Evolutionary conservation across 2,329 filamentous ascomycete genomes (phyloP), one percentile per base, ranked within the genome.

Genomic region (Sclerotinia sclerotiorum): DNA sequence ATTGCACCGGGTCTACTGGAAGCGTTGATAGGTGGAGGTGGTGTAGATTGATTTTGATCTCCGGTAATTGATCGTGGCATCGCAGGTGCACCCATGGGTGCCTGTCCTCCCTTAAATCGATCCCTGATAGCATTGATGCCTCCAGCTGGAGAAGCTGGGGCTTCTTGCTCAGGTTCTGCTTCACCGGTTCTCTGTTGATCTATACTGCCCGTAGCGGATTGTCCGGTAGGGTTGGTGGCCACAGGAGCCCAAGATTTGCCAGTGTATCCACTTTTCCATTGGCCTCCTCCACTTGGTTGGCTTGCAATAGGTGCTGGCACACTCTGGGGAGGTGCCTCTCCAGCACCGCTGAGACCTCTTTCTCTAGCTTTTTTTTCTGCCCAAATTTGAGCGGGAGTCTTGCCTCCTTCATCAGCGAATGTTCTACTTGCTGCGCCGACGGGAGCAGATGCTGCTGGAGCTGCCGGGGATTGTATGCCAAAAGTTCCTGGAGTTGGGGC

Each of bases 321-420:
- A 58, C 79, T 76, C 55, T 85, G 77, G 27, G 55, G 49, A 27
- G 82, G 78, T 63, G 83, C 79, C 39, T 82, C 80, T 62, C 84
- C 81, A 63, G 78, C 81, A 52, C 82, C 82, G 57, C 86, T 89
- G 32, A 79, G 73, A 29, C 85, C 88, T 69, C 89, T 85, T 78
- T 95, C 88, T 70, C 88, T 89, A 49, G 92, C 94, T 83, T 98
- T 98, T 83, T 94, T 97, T 83, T 99, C 95, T 0, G 94, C 94
- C 95, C 95, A 99, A 48, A 97, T 82, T 79, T 99, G 95, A 42
- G 95, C 94, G 8, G 95, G 95, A 6, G 95, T 98, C 83, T 98
- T 99, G 71, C 95, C 95, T 71, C 91, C 94, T 79, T 96, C 84
- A 73, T 97, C 94, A 21, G 95, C 95, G 82, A 98, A 99, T 0